Conservation (phyloP, 257 asterid species). For the Hygrophila difformis region DNA sequence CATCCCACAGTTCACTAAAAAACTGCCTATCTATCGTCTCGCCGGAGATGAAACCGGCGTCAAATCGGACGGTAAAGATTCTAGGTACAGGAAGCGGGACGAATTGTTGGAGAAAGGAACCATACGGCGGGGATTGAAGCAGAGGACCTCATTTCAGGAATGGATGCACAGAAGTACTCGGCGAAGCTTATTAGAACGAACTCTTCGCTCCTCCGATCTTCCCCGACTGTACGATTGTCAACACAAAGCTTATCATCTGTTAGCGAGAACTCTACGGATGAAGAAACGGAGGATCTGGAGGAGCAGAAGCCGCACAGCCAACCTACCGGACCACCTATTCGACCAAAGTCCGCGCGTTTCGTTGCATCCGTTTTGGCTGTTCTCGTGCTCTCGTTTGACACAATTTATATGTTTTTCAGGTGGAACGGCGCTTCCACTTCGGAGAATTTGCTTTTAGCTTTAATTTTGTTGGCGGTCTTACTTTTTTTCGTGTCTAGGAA, state of each 20-base stretch:
- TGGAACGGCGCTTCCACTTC: conserved; percentile 32
- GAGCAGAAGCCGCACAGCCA: conserved; percentile 57
- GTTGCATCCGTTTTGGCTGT: conserved; percentile 30
- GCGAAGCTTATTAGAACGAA: conserved; percentile 47
- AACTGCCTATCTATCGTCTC: no score
- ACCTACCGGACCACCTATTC: conserved; percentile 9
- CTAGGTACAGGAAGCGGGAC: conserved; percentile 42
- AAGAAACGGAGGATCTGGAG: conserved; percentile 35
- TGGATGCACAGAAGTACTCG: conserved; percentile 49
- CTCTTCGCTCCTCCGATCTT: conserved; percentile 62
- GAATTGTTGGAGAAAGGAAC: conserved; percentile 12
- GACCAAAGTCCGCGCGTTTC: conserved; percentile 10
- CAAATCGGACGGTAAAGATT: conserved; percentile 32
- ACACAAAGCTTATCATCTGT: conserved; percentile 49
- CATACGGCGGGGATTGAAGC: conserved; percentile 17
- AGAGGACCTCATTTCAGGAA: conserved; percentile 6
- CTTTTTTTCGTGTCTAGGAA: conserved; percentile 32
- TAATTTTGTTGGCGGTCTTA: conserved; percentile 36
- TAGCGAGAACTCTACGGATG: conserved; percentile 30
- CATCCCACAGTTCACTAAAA: no score
- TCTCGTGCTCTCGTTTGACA: conserved; percentile 23
- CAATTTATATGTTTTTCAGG: conserved; percentile 29
- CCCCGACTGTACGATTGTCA: conserved; percentile 49
- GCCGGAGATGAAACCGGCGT: conserved; percentile 58
- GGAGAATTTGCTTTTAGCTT: conserved; percentile 36